Base-by-base conservation (phyloP, 2,329 filamentous ascomycete species). In the Aspergillus quadricinctus region DNA sequence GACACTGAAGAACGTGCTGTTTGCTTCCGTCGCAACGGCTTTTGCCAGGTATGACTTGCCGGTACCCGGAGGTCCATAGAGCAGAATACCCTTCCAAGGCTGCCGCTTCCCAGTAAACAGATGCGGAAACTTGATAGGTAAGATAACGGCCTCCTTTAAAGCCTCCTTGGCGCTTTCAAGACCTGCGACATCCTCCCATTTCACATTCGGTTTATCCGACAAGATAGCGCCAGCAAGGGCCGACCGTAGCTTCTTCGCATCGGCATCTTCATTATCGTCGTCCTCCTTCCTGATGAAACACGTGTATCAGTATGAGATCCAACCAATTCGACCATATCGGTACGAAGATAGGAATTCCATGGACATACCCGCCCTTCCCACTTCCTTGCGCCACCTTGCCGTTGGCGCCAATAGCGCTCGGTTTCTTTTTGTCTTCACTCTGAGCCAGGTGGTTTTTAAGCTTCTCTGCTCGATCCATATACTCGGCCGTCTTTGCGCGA, bases 401-500 rank as follows among this genome's bases (percentile, higher is more conserved):
- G 68, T 81, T 81, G 52, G 77, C 74, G 49, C 78, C 77, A 57
- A 81, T 72, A 17, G 80, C 80, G 40, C 78, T 79, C 11, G 79
- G 78, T 64, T 80, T 81, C 66, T 78, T 78, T 62, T 76, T 75
- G 66, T 72, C 75, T 52, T 81, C 83, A 52, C 67, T 70, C 63
- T 92, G 88, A 52, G 87, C 81, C 43, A 99, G 80, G 72, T 97
- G 94, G 55, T 88, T 86, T 77, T 99, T 99, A 62, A 99, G 85
- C 80, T 97, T 97, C 80, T 99, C 94, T 62, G 94, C 94, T 61
- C 94, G 90, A 77, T 97, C 93, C 88, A 99, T 96, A 81, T 99
- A 99, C 73, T 97, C 93, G 67, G 83, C 89, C 21, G 92, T 92
- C 80, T 97, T 97, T 66, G 89, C 86, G 66, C 94, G 88, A 75